Evolutionary conservation across 2,329 filamentous ascomycete genomes (phyloP), one percentile per base, ranked within the genome.

Genomic region (Elsinoe batatas): DNA sequence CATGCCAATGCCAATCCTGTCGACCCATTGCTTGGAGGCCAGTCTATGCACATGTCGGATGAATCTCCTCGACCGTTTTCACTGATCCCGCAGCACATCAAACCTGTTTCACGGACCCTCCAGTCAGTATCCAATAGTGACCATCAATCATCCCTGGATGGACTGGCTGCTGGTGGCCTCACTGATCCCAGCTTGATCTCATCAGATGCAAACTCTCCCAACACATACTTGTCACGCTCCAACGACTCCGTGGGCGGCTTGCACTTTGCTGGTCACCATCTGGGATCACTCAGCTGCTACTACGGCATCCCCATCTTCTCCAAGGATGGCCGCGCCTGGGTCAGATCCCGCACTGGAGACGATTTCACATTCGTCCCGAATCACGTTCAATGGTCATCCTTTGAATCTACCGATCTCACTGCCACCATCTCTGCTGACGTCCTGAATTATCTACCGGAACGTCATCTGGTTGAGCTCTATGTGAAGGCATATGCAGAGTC

Each of bases 291-390:
- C 1, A 51, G 35, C 18, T 51, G 47, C 33, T 51, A 37, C 35
- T 51, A 37, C 10, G 47, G 47, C 5, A 51, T 51, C 3, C 47
- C 47, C n/a, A 51, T 51, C 12, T 51, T 51, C 17, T 51, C 47
- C 3, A 12, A 2, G 3, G 47, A 51, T 26, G 47, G 47, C 5
- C 47, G 47, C 13, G n/a, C 18, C 32, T 51, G 47, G 47, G 47
- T 51, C 2, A 36, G 47, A 22, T 36, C 32, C 5, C 32, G 47
- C 2, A 51, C 47, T 6, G 47, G 35, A 3, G 47, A 51, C 22
- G 47, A 51, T n/a, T 51, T 51, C 32, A 18, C 47, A 7, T 51
- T 51, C 30, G 26, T 17, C 15, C 47, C 47, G n/a, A 33, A 36
- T 26, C 32, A 33, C 22, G 12, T 38, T n/a, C 32, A 33, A 13